A percentile compares a stretch with the other conserved stretches of the same genome.
Evolutionary conservation across 176 grass and related monocot species (phyloP).

Genomic region (Tuctoria greenei): DNA sequence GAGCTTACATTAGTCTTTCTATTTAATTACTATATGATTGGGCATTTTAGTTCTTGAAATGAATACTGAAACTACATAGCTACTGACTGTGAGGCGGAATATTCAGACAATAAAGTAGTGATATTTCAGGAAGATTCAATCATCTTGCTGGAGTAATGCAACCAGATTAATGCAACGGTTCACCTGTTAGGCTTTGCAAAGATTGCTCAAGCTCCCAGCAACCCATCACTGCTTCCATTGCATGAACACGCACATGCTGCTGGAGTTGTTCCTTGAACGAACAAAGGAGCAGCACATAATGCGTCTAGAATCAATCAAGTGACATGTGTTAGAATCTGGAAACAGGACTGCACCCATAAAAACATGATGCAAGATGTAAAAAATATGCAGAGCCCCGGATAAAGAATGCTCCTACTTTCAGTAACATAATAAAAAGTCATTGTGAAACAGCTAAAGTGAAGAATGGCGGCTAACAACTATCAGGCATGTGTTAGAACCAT

Average conservation of each 20-base stretch:
- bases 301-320: slow-evolving; percentile 61
- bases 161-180: background rate
- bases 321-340: slow-evolving; percentile 15
- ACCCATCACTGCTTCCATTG: slow-evolving; percentile 99
- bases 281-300: slow-evolving; percentile 87
- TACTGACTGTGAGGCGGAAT: background rate
- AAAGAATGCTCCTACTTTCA: background rate
- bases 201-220: slow-evolving; percentile 99
- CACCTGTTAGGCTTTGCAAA: slow-evolving; percentile 95
- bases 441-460: background rate
- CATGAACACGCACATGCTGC: slow-evolving; percentile 98
- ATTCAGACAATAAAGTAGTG: background rate
- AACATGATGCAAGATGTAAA: background rate
- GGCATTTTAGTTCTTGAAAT: background rate
- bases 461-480: background rate
- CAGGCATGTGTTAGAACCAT: background rate
- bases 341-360: background rate
- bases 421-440: background rate
- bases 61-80: slow-evolving; percentile 5
- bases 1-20: background rate
- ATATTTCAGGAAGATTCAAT: background rate
- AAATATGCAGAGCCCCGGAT: background rate
- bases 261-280: slow-evolving; percentile 99
- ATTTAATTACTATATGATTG: background rate
- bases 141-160: slow-evolving; percentile 3